A percentile compares a stretch with the other conserved stretches of the same genome.
These are phyloP conservation scores for Alternaria postmessia DNA, from an alignment of 2,329 filamentous ascomycete species.

Conservation along the genomic window DNA sequence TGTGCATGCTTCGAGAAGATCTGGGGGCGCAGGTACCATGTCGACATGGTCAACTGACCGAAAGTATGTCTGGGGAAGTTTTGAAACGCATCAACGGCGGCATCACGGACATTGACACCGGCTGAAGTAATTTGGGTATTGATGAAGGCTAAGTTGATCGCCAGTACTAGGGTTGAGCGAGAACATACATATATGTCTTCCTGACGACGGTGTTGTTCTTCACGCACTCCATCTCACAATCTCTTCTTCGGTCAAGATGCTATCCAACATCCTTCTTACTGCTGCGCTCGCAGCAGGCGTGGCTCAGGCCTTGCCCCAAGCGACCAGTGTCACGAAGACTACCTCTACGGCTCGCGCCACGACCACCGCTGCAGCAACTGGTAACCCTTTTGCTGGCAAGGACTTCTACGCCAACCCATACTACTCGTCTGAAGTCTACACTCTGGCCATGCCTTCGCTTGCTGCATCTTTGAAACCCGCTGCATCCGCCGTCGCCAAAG, in stretches of 20 bases:
- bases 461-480: constrained; percentile 62
- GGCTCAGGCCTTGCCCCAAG: constrained; percentile 32
- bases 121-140: constrained; percentile 27
- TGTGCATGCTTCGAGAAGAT: constrained; percentile 23
- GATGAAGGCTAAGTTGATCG: constrained; percentile 23
- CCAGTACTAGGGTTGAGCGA: constrained; percentile 6
- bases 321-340: constrained; percentile 17
- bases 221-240: constrained; percentile 11
- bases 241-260: constrained; percentile 21
- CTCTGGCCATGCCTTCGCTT: constrained; percentile 68
- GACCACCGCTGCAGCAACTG: constrained; percentile 37
- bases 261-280: constrained; percentile 28
- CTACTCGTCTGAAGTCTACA: constrained; percentile 62
- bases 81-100: constrained; percentile 15
- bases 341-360: constrained; percentile 21
- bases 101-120: constrained; percentile 25
- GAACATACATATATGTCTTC: constrained; percentile 26
- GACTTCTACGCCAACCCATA: constrained; percentile 62
- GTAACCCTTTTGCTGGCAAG: constrained; percentile 61
- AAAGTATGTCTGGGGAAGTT: neutral
- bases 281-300: constrained; percentile 34
- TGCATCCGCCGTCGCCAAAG: constrained; percentile 58
- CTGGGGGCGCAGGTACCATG: constrained; percentile 24
- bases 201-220: neutral
- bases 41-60: constrained; percentile 20